Percentiles rank a stretch among this genome's conserved stretches.
phyloP scores from a whole-genome alignment of 176 grass and related monocot genomes.

The Carex pumila region DNA sequence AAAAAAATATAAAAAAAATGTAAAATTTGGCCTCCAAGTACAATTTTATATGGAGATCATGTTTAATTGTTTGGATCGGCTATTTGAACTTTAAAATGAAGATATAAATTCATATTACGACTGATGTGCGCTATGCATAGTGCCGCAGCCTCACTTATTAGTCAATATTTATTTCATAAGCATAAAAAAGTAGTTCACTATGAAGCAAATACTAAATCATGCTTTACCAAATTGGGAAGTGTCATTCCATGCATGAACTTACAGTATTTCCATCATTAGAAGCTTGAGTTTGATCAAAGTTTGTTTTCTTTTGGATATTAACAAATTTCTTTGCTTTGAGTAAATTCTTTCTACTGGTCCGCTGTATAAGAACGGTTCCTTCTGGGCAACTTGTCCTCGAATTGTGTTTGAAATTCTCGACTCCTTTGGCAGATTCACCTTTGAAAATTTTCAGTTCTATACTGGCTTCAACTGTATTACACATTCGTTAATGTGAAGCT shows the following conservation, averaged over 20 bases:
- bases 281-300: background rate
- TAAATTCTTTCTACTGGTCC: background rate
- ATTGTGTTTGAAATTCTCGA: background rate
- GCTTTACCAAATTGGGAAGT: no score
- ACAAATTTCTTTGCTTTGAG: background rate
- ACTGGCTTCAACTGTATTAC: background rate
- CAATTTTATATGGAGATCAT: no score
- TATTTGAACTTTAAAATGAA: no score
- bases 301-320: background rate
- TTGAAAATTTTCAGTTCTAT: background rate
- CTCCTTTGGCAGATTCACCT: background rate
- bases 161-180: background rate
- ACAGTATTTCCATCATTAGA: background rate
- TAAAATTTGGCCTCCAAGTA: no score
- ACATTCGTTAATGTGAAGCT: background rate
- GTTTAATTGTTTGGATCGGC: no score
- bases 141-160: no score
- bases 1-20: no score
- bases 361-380: background rate
- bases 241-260: background rate
- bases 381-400: background rate
- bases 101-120: no score
- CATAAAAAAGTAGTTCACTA: no score
- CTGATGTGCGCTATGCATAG: no score
- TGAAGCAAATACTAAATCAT: no score